Base-by-base conservation (phyloP, 768 basidiomycete species). In the Kwoniella sp. region DNA sequence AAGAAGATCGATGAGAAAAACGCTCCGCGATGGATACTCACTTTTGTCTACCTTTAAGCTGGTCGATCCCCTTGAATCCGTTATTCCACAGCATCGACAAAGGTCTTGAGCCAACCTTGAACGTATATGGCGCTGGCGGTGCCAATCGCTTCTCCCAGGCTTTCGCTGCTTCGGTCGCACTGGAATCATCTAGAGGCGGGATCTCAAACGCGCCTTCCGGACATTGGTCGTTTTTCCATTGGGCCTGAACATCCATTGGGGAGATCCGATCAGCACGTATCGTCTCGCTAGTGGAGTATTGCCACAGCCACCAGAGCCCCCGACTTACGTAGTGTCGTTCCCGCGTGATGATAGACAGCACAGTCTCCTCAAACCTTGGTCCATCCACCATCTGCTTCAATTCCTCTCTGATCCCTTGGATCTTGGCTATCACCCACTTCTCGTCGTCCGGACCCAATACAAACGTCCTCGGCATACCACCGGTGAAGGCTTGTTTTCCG, bases 141-240 rank as follows among this genome's bases (percentile, higher is more conserved):
- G 31, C 55, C 29, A 71, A 41, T 41, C 73, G 45, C 52, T 60
- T 64, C 52, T 67, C 62, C 74, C 74, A 75, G 2, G 58, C 26
- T 47, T 69, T 60, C 2, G 71, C 70, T 20, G 61, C 69, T 31
- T 72, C 63, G 26, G 58, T 55, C 8, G 71, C 70, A 0, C 66
- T 58, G 1, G 29, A 38, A 4, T 60, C 52, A 15, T 66, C 63
- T 30, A 75, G 28, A 4, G 76, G 74, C 0, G 70, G 71, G 17
- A 75, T 56, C 55, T 75, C 74, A 55, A 78, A 78, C 7, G 69
- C 65, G 4, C 38, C 51, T 60, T 75, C 74, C 0, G 74, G 74
- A 64, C 76, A 75, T 8, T 61, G 68, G 20, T 73, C 74, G 48
- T 75, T 78, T 58, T 78, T 78, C 76, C 76, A 78, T 72, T 75